Evolutionary conservation across 2,329 filamentous ascomycete species (phyloP), one percentile per base, ranked within the genome.

Genomic region (Apiospora arundinis): DNA sequence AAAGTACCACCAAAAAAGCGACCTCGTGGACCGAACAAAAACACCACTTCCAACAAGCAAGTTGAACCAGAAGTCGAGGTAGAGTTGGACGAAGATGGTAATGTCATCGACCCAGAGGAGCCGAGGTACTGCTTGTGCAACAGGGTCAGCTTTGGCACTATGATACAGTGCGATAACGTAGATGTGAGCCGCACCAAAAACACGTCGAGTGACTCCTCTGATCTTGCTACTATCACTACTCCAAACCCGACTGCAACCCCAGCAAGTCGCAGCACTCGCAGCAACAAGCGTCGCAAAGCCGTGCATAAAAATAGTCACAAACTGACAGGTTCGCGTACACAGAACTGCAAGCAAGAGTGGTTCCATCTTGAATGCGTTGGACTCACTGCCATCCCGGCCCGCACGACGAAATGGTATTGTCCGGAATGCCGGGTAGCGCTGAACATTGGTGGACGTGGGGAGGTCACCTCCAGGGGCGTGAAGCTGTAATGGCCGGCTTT

Each of bases 391-490:
- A 89, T 93, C 72, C 93, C 93, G 14, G 88, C 91, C 2, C 86
- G 92, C 23, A 92, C 92, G 44, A 91, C 91, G 2, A 95, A 94
- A 81, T 96, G 93, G 93, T 96, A 94, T 77, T 96, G 93, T 80
- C 92, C 92, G 1, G 90, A 94, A 68, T 96, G 93, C 78, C 85
- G 91, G 52, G 87, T 89, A 73, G 82, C 87, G 42, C 81, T 92
- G 44, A 89, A 90, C 67, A 89, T 91, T 75, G 90, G 90, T 7
- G 88, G 90, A 81, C 89, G 86, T 80, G 90, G 90, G 2, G 89
- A 91, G 77, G 88, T 91, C 14, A 91, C 81, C 72, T 88, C 88
- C n/a, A 81, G 89, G 72, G 87, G 88, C 7, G 81, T 90, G 14
- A 87, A 82, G 81, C 86, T 82, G 75, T 85, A 75, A 69, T 56